Base-by-base conservation (phyloP, 139 green algal species). In the Astrephomene gubernaculifera region DNA sequence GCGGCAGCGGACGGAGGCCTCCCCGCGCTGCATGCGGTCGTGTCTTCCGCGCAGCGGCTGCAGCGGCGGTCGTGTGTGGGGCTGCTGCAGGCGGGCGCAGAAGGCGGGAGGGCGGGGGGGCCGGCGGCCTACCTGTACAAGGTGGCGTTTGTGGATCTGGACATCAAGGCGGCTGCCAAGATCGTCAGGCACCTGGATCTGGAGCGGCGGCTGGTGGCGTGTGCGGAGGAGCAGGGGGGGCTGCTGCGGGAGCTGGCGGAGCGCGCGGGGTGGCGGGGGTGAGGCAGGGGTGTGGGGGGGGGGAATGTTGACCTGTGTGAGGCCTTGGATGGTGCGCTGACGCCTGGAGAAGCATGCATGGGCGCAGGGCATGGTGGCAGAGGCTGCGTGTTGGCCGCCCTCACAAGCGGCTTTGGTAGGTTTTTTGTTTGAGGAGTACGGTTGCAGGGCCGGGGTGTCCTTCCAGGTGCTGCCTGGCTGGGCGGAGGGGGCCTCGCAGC, bases 81-180 rank as follows among this genome's bases (percentile, higher is more conserved):
- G 14, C 14, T 79, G 25, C 14, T 79, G 14, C n/a, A n/a, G n/a
- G n/a, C n/a, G n/a, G n/a, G n/a, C n/a, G n/a, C n/a, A n/a, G n/a
- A n/a, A n/a, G n/a, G n/a, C n/a, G n/a, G n/a, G 7, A 22, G 27
- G 71, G 63, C 43, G 44, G 44, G 29, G 31, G 31, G 10, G 21
- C 49, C 31, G 49, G 45, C 33, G 33, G 12, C 33, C 7, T 80
- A 80, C 49, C 29, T 80, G 72, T 54, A 57, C 36, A 71, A 83
- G 84, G 38, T 97, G 9, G 78, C 87, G 2, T 38, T 97, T 49
- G 91, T 98, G 44, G 95, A 98, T 49, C 84, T 98, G 41, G 95
- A 98, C 73, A 25, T 93, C 19, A 98, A 98, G 83, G 81, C 89
- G 2, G 71, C 95, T 33, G 36, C 64, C 21, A 98, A 98, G 82